phyloP scores from a whole-genome alignment of 257 asterid species.

The Solanum appendiculatum region DNA sequence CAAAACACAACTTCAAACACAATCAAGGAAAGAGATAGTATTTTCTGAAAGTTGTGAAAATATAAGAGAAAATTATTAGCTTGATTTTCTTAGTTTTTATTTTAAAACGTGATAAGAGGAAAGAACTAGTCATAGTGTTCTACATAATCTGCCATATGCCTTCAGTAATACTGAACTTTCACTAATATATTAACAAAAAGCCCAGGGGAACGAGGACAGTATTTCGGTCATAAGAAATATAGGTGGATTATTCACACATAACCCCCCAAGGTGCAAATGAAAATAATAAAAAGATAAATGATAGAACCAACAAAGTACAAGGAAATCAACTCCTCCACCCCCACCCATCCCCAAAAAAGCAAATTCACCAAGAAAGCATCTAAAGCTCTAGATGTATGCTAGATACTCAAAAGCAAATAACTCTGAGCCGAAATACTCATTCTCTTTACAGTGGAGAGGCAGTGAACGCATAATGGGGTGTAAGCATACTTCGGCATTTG shows the following conservation, averaged over 20 bases:
- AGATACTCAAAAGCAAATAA: not conserved
- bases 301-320: not conserved
- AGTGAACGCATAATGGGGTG: not conserved
- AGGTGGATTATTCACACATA: not conserved
- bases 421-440: not conserved
- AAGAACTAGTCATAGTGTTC: not conserved
- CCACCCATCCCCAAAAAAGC: not conserved
- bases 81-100: not conserved
- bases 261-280: not conserved
- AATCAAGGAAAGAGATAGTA: not conserved
- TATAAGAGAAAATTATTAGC: not conserved
- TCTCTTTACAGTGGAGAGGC: not conserved
- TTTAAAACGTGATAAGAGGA: not conserved
- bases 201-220: not conserved
- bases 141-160: not conserved
- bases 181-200: not conserved
- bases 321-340: not conserved
- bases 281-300: not conserved
- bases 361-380: not conserved
- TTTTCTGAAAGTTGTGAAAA: not conserved
- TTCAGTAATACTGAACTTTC: not conserved
- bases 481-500: constrained; percentile 69
- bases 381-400: not conserved
- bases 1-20: not conserved
- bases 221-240: not conserved